Evolutionary conservation across 768 basidiomycete species (phyloP).

Genomic region (Amyloporia xantha): DNA sequence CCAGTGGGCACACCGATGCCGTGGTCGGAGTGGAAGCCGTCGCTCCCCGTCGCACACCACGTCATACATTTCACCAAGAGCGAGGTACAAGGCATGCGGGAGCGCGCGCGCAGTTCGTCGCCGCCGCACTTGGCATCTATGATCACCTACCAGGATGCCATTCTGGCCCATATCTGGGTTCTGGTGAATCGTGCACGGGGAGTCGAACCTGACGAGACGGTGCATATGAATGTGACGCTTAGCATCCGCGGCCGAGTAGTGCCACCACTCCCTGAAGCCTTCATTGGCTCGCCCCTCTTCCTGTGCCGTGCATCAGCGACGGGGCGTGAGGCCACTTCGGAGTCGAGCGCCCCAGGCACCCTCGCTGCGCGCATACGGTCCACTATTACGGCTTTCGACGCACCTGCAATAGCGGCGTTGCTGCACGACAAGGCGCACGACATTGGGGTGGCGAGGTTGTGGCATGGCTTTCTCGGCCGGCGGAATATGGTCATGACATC

Average conservation of each 20-base stretch:
- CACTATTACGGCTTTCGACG: slow-evolving; percentile 20
- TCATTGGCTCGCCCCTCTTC: slow-evolving; percentile 29
- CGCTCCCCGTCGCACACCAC: slow-evolving; percentile 6
- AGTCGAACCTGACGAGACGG: slow-evolving; percentile 12
- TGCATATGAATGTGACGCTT: slow-evolving; percentile 24
- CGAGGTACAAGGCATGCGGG: slow-evolving; percentile 28
- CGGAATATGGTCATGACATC: slow-evolving; percentile 30
- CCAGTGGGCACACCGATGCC: slow-evolving; percentile 4
- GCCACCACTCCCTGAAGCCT: slow-evolving; percentile 17
- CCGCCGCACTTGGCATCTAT: no score
- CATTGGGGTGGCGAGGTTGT: slow-evolving; percentile 24
- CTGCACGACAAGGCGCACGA: slow-evolving; percentile 30
- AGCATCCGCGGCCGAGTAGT: slow-evolving; percentile 21
- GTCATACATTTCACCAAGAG: slow-evolving; percentile 11
- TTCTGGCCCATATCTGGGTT: slow-evolving; percentile 32
- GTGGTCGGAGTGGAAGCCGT: slow-evolving; percentile 9
- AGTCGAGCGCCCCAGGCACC: slow-evolving; percentile 9
- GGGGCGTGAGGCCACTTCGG: slow-evolving; percentile 5
- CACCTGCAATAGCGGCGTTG: slow-evolving; percentile 21
- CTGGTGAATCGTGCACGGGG: slow-evolving; percentile 26
- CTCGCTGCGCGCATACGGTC: slow-evolving; percentile 25
- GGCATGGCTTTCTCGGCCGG: slow-evolving; percentile 30
- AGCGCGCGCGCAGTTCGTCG: slow-evolving; percentile 19
- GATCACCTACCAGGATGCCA: slow-evolving; percentile 30
- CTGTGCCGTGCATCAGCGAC: slow-evolving; percentile 20